Evolutionary conservation across 2,329 filamentous ascomycete species (phyloP).

Genomic region (Neonectria punicea): DNA sequence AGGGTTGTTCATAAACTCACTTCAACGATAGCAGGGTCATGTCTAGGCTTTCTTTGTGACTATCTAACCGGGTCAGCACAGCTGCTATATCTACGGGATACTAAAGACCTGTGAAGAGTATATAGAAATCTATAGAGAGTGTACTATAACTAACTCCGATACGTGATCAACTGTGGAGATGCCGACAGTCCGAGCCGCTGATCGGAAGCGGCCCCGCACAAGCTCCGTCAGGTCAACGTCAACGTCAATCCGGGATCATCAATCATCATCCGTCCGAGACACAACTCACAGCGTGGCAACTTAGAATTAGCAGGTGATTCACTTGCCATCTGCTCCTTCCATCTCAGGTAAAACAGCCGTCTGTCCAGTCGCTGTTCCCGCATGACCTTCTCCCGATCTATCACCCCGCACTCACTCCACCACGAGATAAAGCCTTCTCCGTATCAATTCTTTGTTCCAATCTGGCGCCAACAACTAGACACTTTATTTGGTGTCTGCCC

Average conservation of each 20-base stretch:
- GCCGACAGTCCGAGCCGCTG: slow-evolving; percentile 24
- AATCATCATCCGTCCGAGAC: neutral
- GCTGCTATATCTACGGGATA: no score
- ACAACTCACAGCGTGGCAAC: neutral
- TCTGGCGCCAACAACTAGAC: slow-evolving; percentile 9
- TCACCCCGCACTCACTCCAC: slow-evolving; percentile 7
- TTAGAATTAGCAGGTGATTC: neutral
- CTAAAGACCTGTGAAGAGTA: neutral
- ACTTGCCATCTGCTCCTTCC: neutral
- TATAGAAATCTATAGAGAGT: neutral
- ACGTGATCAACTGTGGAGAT: slow-evolving; percentile 28
- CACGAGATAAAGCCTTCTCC: slow-evolving; percentile 1
- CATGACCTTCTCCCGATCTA: neutral
- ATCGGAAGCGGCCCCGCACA: slow-evolving; percentile 42
- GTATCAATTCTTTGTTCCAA: neutral
- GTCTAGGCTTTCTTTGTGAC: neutral
- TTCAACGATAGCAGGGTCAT: neutral
- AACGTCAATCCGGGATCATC: slow-evolving; percentile 33
- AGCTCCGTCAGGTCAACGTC: slow-evolving; percentile 28
- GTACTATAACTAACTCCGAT: neutral
- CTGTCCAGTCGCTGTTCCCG: neutral
- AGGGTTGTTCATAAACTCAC: neutral
- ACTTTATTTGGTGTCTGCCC: neutral
- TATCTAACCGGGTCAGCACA: neutral
- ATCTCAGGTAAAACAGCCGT: neutral